Percentiles rank a stretch among this genome's conserved stretches.
These are phyloP conservation scores for Linum lewisii DNA, from an alignment of 345 rosid species.

Conservation along the genomic window DNA sequence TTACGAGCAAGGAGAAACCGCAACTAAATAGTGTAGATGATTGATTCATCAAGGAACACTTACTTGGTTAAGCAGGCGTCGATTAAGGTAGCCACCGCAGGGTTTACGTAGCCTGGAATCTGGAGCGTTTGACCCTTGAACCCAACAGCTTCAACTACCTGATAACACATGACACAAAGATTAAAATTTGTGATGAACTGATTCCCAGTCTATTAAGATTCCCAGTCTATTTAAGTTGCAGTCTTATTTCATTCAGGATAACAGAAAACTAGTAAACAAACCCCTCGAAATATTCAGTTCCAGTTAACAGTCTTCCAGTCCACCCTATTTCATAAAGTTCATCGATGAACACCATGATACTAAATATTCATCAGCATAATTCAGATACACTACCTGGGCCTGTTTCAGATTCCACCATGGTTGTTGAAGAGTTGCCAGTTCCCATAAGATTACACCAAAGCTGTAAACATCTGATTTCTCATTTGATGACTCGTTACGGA, in stretches of 20 bases:
- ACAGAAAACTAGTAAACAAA: neutral
- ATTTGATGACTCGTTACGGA: conserved; percentile 17
- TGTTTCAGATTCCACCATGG: conserved; percentile 22
- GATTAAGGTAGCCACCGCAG: conserved; percentile 15
- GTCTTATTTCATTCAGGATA: neutral
- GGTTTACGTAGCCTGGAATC: conserved; percentile 17
- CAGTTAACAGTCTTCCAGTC: neutral
- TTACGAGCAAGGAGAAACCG: too few relatives aligned
- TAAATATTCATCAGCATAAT: neutral
- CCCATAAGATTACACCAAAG: conserved; percentile 27
- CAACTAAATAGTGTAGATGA: neutral
- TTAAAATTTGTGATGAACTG: neutral
- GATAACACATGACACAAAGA: neutral
- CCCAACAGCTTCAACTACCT: conserved; percentile 19
- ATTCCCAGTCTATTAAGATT: too few relatives aligned
- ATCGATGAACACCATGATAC: neutral
- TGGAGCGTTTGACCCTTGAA: conserved; percentile 16
- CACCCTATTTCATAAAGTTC: conserved; percentile 1
- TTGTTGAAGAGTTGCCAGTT: conserved; percentile 17
- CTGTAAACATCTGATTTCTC: conserved; percentile 26
- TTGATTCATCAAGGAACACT: too few relatives aligned
- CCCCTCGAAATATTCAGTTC: neutral
- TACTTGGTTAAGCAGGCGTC: conserved; percentile 13
- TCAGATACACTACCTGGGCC: conserved; percentile 18
- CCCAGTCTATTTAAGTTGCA: neutral